These are phyloP conservation scores for Penicillium manginii DNA, from an alignment of 495 filamentous ascomycete genomes.

Conservation along the genomic window DNA sequence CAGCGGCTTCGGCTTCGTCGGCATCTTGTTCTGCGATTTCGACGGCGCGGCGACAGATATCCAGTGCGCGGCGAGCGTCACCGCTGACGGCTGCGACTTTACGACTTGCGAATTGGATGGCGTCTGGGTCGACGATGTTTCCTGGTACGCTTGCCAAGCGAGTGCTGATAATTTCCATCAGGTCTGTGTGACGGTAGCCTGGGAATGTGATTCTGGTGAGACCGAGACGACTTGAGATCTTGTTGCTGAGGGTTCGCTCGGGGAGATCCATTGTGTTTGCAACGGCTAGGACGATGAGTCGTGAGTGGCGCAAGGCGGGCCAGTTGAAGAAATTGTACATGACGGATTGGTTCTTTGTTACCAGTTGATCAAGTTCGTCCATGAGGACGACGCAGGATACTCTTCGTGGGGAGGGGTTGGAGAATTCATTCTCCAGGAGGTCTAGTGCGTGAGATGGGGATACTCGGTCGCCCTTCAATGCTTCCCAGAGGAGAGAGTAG, in stretches of 20 bases:
- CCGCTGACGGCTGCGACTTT: conserved; percentile 97
- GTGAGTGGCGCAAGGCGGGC: conserved; percentile 89
- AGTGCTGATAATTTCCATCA: conserved; percentile 96
- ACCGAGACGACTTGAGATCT: conserved; percentile 91
- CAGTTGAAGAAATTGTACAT: conserved; percentile 99
- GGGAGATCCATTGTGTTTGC: conserved; percentile 99
- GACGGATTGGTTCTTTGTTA: conserved; percentile 95
- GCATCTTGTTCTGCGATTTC: conserved; percentile 86
- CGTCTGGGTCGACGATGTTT: conserved; percentile 89
- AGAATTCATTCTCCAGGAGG: conserved; percentile 90
- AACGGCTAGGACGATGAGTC: conserved; percentile 93
- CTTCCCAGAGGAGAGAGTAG: conserved; percentile 95
- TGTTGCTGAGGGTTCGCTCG: conserved; percentile 95
- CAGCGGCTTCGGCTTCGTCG: conserved; percentile 36
- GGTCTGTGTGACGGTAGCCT: conserved; percentile 93
- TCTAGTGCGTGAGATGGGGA: conserved; percentile 89
- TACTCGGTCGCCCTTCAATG: conserved; percentile 88
- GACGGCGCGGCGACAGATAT: conserved; percentile 94
- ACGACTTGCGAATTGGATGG: conserved; percentile 91
- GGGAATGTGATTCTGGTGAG: conserved; percentile 94
- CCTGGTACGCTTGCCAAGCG: conserved; percentile 85
- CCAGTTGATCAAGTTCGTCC: conserved; percentile 98
- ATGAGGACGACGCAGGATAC: conserved; percentile 97
- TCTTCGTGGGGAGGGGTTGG: conserved; percentile 81
- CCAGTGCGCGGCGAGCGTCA: conserved; percentile 88